Evolutionary conservation across 495 filamentous ascomycete species (phyloP).

Genomic region (Hypoxylon cercidicola): DNA sequence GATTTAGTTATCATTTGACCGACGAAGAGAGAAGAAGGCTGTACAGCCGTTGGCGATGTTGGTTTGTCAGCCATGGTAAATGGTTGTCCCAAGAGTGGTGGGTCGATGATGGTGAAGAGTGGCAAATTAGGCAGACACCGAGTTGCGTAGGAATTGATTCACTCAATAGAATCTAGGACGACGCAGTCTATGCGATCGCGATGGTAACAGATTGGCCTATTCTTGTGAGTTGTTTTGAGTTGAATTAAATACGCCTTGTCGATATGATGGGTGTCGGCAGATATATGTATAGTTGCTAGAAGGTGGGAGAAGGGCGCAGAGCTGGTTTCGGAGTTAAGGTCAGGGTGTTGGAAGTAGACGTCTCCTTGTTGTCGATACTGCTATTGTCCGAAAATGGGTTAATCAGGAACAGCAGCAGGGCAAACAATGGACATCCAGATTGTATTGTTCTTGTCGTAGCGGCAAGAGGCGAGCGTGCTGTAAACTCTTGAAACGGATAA

Average conservation of each 20-base stretch:
- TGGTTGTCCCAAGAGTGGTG: slow-evolving; percentile 29
- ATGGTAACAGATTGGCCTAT: neutral
- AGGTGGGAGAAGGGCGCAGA: slow-evolving; percentile 33
- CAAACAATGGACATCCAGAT: slow-evolving; percentile 16
- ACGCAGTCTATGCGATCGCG: slow-evolving; percentile 26
- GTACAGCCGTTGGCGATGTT: slow-evolving; percentile 33
- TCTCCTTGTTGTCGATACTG: slow-evolving; percentile 25
- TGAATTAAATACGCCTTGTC: slow-evolving; percentile 9
- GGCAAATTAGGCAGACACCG: slow-evolving; percentile 42
- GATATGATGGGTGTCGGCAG: slow-evolving; percentile 5
- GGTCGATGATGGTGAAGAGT: slow-evolving; percentile 30
- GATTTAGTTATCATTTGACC: slow-evolving; percentile 10
- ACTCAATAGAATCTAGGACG: neutral
- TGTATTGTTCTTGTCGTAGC: slow-evolving; percentile 31
- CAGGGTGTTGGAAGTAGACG: slow-evolving; percentile 10
- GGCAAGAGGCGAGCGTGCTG: slow-evolving; percentile 6
- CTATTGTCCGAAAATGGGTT: slow-evolving; percentile 20
- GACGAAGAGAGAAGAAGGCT: slow-evolving; percentile 25
- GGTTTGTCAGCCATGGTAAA: slow-evolving; percentile 46
- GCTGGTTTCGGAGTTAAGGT: slow-evolving; percentile 36
- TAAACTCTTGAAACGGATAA: slow-evolving; percentile 7
- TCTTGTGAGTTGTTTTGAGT: neutral
- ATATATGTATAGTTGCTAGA: slow-evolving; percentile 31
- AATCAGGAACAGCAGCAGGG: slow-evolving; percentile 8
- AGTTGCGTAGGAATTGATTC: slow-evolving; percentile 35